These are phyloP conservation scores for Pseudocohnilembus persalinus DNA, from an alignment of 169 alveolate genomes.

Conservation along the genomic window DNA sequence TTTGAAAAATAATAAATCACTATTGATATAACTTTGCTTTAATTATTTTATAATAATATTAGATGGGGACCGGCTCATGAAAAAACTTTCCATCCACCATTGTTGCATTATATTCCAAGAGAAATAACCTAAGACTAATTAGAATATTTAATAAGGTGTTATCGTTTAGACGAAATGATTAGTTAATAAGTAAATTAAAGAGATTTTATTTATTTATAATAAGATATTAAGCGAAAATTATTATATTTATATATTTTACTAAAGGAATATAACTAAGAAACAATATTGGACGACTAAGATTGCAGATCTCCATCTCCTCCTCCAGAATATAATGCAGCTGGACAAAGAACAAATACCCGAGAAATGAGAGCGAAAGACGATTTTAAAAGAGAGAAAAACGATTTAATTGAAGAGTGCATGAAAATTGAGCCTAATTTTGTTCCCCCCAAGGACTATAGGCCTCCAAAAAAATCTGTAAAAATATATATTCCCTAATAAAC, in stretches of 20 bases:
- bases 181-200: constrained; percentile 1
- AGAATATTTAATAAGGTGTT: constrained; percentile 41
- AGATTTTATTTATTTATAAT: background rate
- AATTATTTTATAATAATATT: constrained; percentile 3
- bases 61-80: constrained; percentile 53
- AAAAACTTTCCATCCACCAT: constrained; percentile 50
- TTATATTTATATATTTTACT: background rate
- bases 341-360: constrained; percentile 45
- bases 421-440: constrained; percentile 34
- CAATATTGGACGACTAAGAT: constrained; percentile 38
- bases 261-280: constrained; percentile 13
- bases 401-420: constrained; percentile 41
- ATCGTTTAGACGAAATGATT: constrained; percentile 46
- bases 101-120: constrained; percentile 34
- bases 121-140: constrained; percentile 35
- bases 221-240: background rate
- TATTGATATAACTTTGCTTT: constrained; percentile 7
- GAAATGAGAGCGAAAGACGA: constrained; percentile 34
- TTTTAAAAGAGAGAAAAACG: constrained; percentile 26
- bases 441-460: constrained; percentile 47
- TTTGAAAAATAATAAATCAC: constrained; percentile 9
- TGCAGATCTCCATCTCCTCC: constrained; percentile 49
- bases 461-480: constrained; percentile 41
- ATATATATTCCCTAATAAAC: constrained; percentile 75
- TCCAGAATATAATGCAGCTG: constrained; percentile 37